A percentile compares a stretch with the other conserved stretches of the same genome.
Conservation (phyloP, 2,329 filamentous ascomycete species). For the Xylaria digitata region DNA sequence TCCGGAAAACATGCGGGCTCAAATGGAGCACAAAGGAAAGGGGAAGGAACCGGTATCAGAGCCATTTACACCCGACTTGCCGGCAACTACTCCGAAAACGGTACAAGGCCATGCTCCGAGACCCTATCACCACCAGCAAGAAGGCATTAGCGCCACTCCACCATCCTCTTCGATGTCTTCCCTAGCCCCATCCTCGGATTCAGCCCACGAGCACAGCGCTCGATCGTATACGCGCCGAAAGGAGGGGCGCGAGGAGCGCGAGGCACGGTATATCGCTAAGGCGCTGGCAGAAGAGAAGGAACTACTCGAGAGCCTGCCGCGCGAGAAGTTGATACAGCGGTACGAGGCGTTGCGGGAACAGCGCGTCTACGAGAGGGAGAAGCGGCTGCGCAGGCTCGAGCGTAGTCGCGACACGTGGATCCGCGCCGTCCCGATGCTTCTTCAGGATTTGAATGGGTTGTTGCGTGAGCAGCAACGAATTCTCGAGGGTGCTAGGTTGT, state of each 20-base stretch:
- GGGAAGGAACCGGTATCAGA: slow-evolving; percentile 33
- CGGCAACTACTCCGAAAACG: slow-evolving; percentile 23
- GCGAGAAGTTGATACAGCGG: slow-evolving; percentile 51
- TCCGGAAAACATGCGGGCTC: slow-evolving; percentile 37
- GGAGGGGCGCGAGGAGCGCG: slow-evolving; percentile 35
- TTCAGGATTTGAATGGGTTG: slow-evolving; percentile 56
- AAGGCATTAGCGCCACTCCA: slow-evolving; percentile 22
- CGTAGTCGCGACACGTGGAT: slow-evolving; percentile 60
- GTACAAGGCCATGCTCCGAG: slow-evolving; percentile 16
- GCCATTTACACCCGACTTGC: slow-evolving; percentile 32
- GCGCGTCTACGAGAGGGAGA: slow-evolving; percentile 60
- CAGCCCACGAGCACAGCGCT: slow-evolving; percentile 18
- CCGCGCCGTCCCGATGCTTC: slow-evolving; percentile 57
- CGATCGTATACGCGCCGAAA: slow-evolving; percentile 37
- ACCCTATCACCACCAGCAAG: slow-evolving; percentile 14
- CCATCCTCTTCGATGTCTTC: slow-evolving; percentile 35
- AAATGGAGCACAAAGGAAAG: slow-evolving; percentile 18
- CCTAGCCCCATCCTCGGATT: slow-evolving; percentile 16
- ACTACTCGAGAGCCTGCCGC: slow-evolving; percentile 39
- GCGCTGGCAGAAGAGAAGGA: slow-evolving; percentile 44
- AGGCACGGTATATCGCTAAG: slow-evolving; percentile 45
- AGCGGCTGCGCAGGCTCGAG: slow-evolving; percentile 59
- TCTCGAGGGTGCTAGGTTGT: slow-evolving; percentile 32
- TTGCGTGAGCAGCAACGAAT: slow-evolving; percentile 51
- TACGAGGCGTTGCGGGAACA: slow-evolving; percentile 57